Base-by-base conservation (phyloP, 164 flowering plant species). In the Echeveria elegans region DNA sequence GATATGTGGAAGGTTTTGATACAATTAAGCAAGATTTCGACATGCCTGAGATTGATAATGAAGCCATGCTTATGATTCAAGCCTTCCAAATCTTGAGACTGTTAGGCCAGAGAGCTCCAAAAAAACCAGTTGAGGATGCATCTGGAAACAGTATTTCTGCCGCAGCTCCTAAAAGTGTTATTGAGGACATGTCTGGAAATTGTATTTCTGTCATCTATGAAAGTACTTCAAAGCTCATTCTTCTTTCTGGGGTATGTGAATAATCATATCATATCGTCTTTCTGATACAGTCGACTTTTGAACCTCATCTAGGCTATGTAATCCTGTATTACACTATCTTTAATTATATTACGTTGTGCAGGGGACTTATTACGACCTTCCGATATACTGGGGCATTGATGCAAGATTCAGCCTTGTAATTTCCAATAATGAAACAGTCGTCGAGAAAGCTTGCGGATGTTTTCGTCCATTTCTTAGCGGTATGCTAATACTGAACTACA, bases 341-440 rank as follows among this genome's bases (percentile, higher is more conserved):
- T 16, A 56, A 26, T 26, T 28, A 12, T 23, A 12, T 23, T 52
- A 18, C 24, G 11, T 45, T 28, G 61, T 2, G 1, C 61, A 56
- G 61, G 61, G 19, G 16, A 26, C 31, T 28, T 28, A 12, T 12
- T 15, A 6, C 9, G 61, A 56, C 1, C 61, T 56, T 28, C 61
- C 32, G 32, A 26, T 56, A 28, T 56, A 28, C n/a, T 56, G 61
- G 61, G 61, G 61, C 7, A 56, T 56, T 26, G 61, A 56, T 56
- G 61, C 61, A 3, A 26, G 32, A 29, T 56, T 56, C 61, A 26
- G 31, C n/a, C 61, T 56, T 19, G 61, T 56, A 6, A 10, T 56
- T 9, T 56, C 61, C 12, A 29, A 56, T 28, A 29, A 56, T 28
- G 32, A 56, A 56, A 26, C 61, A 26, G 5, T 56, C 28, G 61